Evolutionary conservation across 2,329 filamentous ascomycete species (phyloP).

Genomic region (Paraphaeosphaeria sporulosa): DNA sequence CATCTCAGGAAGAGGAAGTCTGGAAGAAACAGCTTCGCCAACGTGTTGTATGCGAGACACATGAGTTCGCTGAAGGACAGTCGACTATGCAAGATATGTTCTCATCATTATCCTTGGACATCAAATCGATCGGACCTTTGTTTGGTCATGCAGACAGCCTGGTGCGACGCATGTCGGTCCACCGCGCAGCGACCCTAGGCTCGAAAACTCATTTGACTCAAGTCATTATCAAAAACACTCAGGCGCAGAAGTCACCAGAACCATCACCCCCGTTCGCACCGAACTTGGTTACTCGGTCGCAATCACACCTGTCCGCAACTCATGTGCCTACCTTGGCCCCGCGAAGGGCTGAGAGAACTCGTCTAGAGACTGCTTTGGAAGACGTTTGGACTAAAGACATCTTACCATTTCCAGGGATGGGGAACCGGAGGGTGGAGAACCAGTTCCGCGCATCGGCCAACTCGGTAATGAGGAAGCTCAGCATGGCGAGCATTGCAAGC

Average conservation of each 20-base stretch:
- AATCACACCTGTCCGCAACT: constrained; percentile 75
- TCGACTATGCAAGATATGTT: constrained; percentile 61
- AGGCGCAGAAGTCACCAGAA: constrained; percentile 66
- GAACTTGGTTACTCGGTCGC: constrained; percentile 75
- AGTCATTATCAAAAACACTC: constrained; percentile 87
- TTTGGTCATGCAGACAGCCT: constrained; percentile 74
- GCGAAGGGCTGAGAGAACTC: constrained; percentile 75
- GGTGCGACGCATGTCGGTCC: constrained; percentile 77
- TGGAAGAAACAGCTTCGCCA: constrained; percentile 77
- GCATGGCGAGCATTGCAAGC: constrained; percentile 78
- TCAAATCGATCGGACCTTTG: constrained; percentile 77
- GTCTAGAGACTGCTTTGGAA: constrained; percentile 74
- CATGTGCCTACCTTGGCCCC: constrained; percentile 76
- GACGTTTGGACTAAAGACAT: constrained; percentile 86
- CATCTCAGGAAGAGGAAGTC: constrained; percentile 76
- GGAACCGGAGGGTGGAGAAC: constrained; percentile 70
- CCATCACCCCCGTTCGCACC: constrained; percentile 53
- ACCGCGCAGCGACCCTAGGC: constrained; percentile 77
- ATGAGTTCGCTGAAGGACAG: constrained; percentile 59
- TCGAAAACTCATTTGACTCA: constrained; percentile 73
- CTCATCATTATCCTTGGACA: constrained; percentile 71
- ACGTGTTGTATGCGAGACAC: constrained; percentile 58
- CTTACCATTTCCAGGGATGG: constrained; percentile 85
- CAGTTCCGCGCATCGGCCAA: constrained; percentile 81
- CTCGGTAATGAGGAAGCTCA: constrained; percentile 87